Conservation (phyloP, 2,329 filamentous ascomycete genomes). For the Sarocladiaceae sp. region DNA sequence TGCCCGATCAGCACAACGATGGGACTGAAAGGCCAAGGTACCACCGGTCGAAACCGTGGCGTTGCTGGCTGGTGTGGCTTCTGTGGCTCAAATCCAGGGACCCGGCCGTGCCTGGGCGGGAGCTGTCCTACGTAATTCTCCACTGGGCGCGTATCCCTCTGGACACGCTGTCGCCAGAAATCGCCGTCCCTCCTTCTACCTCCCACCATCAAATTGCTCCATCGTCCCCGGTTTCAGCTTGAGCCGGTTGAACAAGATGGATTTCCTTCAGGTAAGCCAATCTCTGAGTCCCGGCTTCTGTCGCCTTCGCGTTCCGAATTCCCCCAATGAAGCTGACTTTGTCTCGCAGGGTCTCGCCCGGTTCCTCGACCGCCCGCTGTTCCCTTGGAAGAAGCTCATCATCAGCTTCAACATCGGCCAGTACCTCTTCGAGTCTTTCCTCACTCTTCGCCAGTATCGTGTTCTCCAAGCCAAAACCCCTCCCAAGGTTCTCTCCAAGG, state of each 20-base stretch:
- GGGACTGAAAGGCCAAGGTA: too few relatives aligned
- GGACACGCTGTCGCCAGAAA: conserved; percentile 8
- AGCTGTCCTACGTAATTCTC: conserved; percentile 5
- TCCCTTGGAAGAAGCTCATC: conserved; percentile 97
- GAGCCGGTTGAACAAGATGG: conserved; percentile 28
- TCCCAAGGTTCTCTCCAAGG: conserved; percentile 79
- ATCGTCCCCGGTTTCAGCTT: conserved; percentile 12
- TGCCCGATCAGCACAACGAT: too few relatives aligned
- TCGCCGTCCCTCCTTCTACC: background rate
- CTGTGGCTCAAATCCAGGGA: conserved; percentile 2
- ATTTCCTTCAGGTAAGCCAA: conserved; percentile 37
- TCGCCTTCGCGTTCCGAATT: background rate
- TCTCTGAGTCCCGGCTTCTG: background rate
- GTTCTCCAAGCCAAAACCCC: conserved; percentile 73
- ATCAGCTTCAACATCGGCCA: conserved; percentile 90
- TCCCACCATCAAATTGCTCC: background rate
- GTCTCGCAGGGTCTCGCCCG: conserved; percentile 61
- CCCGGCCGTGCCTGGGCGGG: too few relatives aligned
- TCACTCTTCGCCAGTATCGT: conserved; percentile 84
- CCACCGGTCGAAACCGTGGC: too few relatives aligned
- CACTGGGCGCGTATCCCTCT: conserved; percentile 4
- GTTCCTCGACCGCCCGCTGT: conserved; percentile 82
- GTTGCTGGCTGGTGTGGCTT: background rate
- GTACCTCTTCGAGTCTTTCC: conserved; percentile 82
- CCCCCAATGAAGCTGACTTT: background rate